These are phyloP conservation scores for Quercus mongolica DNA, from an alignment of 306 rosid genomes.

Conservation along the genomic window DNA sequence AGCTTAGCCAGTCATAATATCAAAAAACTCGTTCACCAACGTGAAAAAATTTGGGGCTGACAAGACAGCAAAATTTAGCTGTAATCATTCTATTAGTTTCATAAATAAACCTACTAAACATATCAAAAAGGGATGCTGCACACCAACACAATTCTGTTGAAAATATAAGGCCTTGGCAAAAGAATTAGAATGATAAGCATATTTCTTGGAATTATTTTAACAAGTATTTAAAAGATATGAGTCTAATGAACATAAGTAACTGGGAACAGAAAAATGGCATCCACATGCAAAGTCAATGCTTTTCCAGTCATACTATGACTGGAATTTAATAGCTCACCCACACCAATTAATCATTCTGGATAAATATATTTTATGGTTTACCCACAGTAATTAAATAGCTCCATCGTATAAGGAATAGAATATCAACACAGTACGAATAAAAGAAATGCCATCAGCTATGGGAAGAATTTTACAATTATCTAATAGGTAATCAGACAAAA, in stretches of 20 bases:
- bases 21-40: background rate
- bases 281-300: too few species aligned
- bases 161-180: background rate
- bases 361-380: background rate
- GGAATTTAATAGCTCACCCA: background rate
- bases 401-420: background rate
- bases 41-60: background rate
- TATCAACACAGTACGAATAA: background rate
- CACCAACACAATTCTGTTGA: background rate
- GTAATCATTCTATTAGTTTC: background rate
- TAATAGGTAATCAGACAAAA: background rate
- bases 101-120: background rate
- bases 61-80: background rate
- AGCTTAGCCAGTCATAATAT: background rate
- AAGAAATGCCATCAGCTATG: background rate
- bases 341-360: background rate
- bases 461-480: background rate
- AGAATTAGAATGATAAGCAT: background rate
- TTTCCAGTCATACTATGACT: background rate
- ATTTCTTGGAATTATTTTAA: background rate
- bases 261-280: background rate
- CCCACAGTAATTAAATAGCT: background rate
- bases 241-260: background rate
- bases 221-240: background rate
- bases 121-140: background rate